Base-by-base conservation (phyloP, 805 yeast genomes). In the Nakazawaea ishiwadae region DNA sequence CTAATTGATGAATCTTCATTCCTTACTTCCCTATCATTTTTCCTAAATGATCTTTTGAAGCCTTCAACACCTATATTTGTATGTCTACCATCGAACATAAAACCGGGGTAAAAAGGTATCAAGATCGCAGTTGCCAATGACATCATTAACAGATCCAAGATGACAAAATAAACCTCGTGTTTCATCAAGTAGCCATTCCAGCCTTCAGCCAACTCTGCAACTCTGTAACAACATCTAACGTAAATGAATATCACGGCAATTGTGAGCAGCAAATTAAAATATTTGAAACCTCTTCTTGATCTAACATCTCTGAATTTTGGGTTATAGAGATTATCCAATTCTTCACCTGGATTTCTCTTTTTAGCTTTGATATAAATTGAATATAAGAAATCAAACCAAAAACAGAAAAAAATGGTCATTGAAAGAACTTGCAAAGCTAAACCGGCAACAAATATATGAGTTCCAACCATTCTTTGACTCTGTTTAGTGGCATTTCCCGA, bases 391-490 rank as follows among this genome's bases (percentile, higher is more conserved):
- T 66, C 63, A 28, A 59, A 53, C 64, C 75, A 72, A 10, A 84
- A 59, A 5, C 61, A 19, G 24, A 80, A 58, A 58, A 85, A 89
- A 1, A 79, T 41, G 2, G 71, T 51, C 82, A 89, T 83, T 4
- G 86, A 71, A 4, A 73, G 59, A 4, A 86, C 90, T 62, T 89
- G 96, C 52, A 83, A 69, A 0, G 81, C 82, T 37, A 89, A 68
- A 6, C 96, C 96, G 2, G 74, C 90, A 35, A 86, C 73, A 81
- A 88, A 84, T 37, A 83, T 58, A 54, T 79, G 68, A 1, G 84
- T 69, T n/a, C 91, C 91, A 2, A 43, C 31, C 0, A 53, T 45
- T 27, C 29, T 15, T 4, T 6, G 12, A 2, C 32, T 50, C 1
- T 74, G 52, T 31, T 55, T 51, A 11, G 62, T 54, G 31, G 54